These are phyloP conservation scores for Beauveria medogensis DNA, from an alignment of 2,329 filamentous ascomycete species.

Conservation along the genomic window DNA sequence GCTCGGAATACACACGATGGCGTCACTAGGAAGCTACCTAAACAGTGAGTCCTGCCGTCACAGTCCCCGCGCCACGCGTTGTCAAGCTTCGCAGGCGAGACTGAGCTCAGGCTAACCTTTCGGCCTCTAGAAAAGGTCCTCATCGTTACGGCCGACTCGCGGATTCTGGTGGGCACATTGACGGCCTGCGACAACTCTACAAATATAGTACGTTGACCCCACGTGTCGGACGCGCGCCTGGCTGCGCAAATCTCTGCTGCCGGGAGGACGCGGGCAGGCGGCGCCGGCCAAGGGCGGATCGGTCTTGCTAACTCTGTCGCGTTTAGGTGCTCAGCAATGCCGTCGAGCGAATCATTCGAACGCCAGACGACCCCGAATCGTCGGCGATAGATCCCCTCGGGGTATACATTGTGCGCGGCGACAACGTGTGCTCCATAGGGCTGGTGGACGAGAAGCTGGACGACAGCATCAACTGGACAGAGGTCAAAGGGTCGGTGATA, in stretches of 20 bases:
- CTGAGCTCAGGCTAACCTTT: not conserved
- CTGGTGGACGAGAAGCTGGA: constrained; percentile 86
- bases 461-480: constrained; percentile 81
- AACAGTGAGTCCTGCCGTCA: constrained; percentile 28
- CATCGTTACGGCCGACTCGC: constrained; percentile 85
- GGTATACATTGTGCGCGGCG: constrained; percentile 84
- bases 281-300: not conserved
- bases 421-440: constrained; percentile 87
- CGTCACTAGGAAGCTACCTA: constrained; percentile 36
- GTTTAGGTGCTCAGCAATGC: constrained; percentile 68
- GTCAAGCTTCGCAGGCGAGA: not conserved
- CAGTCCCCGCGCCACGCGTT: not conserved
- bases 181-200: constrained; percentile 84
- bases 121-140: constrained; percentile 68
- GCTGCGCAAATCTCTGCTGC: not conserved
- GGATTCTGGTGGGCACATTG: constrained; percentile 75
- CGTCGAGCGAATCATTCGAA: constrained; percentile 82
- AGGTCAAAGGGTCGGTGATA: constrained; percentile 78
- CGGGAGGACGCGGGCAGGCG: not conserved
- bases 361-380: constrained; percentile 71
- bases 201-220: constrained; percentile 55
- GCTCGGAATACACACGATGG: constrained; percentile 24
- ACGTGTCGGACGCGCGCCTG: not conserved
- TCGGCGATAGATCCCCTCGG: constrained; percentile 77
- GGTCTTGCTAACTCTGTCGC: not conserved